A percentile compares a stretch with the other conserved stretches of the same genome.
phyloP scores from a whole-genome alignment of 2,329 filamentous ascomycete genomes.

The Fusarium sp. region DNA sequence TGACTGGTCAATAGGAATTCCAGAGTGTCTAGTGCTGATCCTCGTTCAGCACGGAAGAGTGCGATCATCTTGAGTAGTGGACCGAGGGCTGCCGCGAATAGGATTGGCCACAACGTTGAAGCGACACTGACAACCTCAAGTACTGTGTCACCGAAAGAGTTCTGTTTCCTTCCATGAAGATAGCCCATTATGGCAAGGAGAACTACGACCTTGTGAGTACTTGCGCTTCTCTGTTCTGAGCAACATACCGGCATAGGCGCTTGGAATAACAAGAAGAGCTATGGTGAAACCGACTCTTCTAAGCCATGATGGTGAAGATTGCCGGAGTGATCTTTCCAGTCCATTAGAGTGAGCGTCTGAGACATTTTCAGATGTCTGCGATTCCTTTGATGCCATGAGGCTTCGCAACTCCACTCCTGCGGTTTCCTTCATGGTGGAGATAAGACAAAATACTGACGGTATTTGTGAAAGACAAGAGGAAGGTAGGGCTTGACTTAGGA shows the following conservation, averaged over 20 bases:
- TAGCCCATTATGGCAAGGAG: background rate
- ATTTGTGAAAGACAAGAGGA: too few species aligned
- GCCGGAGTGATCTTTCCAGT: background rate
- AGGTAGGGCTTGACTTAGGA: too few species aligned
- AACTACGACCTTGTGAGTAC: background rate
- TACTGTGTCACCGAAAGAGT: background rate
- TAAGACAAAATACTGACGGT: background rate
- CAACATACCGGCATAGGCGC: background rate
- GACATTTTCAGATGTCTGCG: too few species aligned
- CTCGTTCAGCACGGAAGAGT: constrained; percentile 1
- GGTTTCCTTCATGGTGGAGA: background rate
- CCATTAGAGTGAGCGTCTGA: rapidly evolving
- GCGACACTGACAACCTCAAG: background rate
- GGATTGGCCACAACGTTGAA: constrained; percentile 21
- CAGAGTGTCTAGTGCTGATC: background rate
- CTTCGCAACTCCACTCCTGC: background rate
- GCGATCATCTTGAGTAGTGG: constrained; percentile 10
- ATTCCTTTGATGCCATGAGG: background rate
- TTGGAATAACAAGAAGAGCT: background rate
- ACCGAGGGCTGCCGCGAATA: constrained; percentile 4
- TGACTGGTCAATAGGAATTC: constrained; percentile 7
- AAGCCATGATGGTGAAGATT: background rate
- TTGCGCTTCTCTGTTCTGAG: background rate
- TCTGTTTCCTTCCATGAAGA: background rate
- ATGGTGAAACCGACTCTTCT: background rate